phyloP scores from a whole-genome alignment of 768 basidiomycete genomes.

The Strobilomyces confusus region DNA sequence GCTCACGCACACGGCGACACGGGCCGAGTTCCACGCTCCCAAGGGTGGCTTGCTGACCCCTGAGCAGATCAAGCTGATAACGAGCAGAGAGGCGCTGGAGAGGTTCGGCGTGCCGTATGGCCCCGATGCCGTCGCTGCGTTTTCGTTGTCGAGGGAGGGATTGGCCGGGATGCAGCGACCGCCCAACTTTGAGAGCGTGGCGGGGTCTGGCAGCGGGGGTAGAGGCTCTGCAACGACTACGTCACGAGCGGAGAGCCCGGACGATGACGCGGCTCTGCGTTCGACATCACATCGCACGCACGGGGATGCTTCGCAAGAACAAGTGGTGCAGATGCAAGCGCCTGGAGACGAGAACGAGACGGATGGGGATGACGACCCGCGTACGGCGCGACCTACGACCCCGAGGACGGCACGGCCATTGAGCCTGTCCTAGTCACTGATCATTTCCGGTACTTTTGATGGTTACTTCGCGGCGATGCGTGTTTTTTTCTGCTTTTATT shows the following conservation, averaged over 20 bases:
- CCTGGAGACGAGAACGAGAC: conserved; percentile 2
- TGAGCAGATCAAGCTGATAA: conserved; percentile 63
- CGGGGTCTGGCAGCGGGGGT: neutral
- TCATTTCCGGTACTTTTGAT: neutral
- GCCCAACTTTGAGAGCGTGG: conserved; percentile 45
- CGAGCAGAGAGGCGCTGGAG: conserved; percentile 60
- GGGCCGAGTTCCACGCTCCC: conserved; percentile 67
- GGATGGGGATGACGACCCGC: conserved; percentile 1
- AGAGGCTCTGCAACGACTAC: neutral
- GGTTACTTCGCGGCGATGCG: too few relatives aligned
- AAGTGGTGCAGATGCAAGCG: neutral
- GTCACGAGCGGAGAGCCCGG: neutral
- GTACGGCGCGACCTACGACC: conserved; percentile 15
- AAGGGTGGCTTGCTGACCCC: conserved; percentile 39
- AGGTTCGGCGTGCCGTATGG: conserved; percentile 78
- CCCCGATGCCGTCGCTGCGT: conserved; percentile 54
- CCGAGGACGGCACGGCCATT: conserved; percentile 19
- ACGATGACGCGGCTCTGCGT: neutral
- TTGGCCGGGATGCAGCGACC: conserved; percentile 39
- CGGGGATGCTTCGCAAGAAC: neutral
- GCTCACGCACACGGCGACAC: conserved; percentile 65
- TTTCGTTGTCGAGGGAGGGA: conserved; percentile 43
- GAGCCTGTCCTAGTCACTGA: neutral
- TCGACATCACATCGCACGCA: neutral
- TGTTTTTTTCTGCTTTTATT: neutral